Evolutionary conservation across 2,329 filamentous ascomycete species (phyloP).

Genomic region (Tympanopsis confertula): DNA sequence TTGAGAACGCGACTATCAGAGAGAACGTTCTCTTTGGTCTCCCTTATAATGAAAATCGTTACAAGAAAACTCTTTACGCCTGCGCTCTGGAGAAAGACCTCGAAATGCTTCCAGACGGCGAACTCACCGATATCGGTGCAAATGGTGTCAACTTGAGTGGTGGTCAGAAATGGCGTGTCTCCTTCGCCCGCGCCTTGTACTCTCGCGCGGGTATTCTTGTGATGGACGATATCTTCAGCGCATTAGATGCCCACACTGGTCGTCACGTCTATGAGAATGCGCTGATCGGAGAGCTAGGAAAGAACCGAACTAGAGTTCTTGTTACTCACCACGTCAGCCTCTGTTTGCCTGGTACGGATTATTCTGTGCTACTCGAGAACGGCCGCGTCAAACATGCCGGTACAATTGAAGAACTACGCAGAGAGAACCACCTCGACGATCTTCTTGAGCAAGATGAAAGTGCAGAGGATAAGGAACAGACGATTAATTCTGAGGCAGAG

Average conservation of each 20-base stretch:
- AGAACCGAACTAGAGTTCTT: neutral
- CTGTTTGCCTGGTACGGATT: neutral
- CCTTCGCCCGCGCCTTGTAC: slow-evolving; percentile 31
- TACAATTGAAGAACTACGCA: neutral
- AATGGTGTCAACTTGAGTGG: slow-evolving; percentile 30
- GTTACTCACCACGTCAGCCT: neutral
- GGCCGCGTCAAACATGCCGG: neutral
- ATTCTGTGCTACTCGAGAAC: neutral
- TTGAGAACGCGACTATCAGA: slow-evolving; percentile 29
- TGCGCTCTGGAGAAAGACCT: slow-evolving; percentile 30
- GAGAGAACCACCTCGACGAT: neutral
- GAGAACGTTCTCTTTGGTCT: slow-evolving; percentile 34
- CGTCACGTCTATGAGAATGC: neutral
- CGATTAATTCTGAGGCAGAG: too few species aligned
- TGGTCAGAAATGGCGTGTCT: slow-evolving; percentile 31
- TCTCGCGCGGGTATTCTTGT: slow-evolving; percentile 28
- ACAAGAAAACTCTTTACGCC: slow-evolving; percentile 31
- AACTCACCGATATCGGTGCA: slow-evolving; percentile 28
- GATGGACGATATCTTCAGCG: slow-evolving; percentile 29
- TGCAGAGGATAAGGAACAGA: neutral
- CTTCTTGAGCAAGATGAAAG: neutral
- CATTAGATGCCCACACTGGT: neutral
- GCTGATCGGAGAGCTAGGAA: neutral
- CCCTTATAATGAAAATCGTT: slow-evolving; percentile 24
- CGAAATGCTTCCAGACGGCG: slow-evolving; percentile 26